phyloP scores from a whole-genome alignment of 2,329 filamentous ascomycete genomes.

The Cercospora sojina region DNA sequence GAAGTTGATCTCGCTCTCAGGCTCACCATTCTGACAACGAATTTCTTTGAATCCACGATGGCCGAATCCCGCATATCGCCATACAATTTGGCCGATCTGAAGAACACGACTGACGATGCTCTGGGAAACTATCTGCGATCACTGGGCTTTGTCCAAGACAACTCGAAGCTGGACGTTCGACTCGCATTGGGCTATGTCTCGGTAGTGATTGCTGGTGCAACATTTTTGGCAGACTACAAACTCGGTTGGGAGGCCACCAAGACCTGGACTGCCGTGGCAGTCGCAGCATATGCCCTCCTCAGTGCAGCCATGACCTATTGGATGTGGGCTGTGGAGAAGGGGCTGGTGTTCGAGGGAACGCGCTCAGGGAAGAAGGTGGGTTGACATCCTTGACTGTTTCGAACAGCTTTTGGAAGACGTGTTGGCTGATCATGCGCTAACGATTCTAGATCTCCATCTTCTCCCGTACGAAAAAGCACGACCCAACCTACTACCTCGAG shows the following conservation, averaged over 20 bases:
- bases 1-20: neutral
- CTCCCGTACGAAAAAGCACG: conserved; percentile 73
- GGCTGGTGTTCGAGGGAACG: conserved; percentile 76
- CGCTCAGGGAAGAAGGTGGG: conserved; percentile 65
- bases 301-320: conserved; percentile 79
- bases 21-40: neutral
- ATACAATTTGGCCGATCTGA: conserved; percentile 67
- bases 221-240: conserved; percentile 90
- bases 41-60: conserved; percentile 24
- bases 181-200: conserved; percentile 80
- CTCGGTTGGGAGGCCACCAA: conserved; percentile 86
- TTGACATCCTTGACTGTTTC: neutral
- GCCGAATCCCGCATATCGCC: conserved; percentile 39
- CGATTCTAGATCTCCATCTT: conserved; percentile 66
- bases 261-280: conserved; percentile 74
- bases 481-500: conserved; percentile 75
- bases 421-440: neutral
- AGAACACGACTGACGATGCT: conserved; percentile 94
- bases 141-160: conserved; percentile 78
- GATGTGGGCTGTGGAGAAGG: conserved; percentile 80
- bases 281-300: conserved; percentile 73
- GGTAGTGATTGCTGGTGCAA: conserved; percentile 74
- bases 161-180: conserved; percentile 77
- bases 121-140: conserved; percentile 90
- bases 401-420: neutral